A percentile compares a stretch with the other conserved stretches of the same genome.
Evolutionary conservation across 192 early-diverging fungal genomes (phyloP).

Genomic region (Fimicolochytrium jonesii): DNA sequence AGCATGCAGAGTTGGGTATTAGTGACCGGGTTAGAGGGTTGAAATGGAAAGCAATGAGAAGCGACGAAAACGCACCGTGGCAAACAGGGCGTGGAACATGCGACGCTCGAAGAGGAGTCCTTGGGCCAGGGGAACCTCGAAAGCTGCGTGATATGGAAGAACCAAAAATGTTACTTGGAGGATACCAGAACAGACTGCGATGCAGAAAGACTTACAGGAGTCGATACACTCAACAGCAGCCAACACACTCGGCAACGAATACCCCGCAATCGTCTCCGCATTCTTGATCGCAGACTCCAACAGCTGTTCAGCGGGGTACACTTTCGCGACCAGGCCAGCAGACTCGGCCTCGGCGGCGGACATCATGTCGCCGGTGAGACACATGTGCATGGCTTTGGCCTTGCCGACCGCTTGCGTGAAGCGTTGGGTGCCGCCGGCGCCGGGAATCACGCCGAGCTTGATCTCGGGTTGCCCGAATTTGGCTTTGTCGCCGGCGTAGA

Average conservation of each 20-base stretch:
- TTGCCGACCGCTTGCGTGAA: slow-evolving; percentile 93
- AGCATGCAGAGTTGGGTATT: not conserved
- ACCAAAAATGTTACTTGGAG: no score
- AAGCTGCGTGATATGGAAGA: slow-evolving; percentile 50
- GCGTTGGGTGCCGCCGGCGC: slow-evolving; percentile 57
- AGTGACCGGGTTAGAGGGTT: not conserved
- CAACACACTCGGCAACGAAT: slow-evolving; percentile 81
- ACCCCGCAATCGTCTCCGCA: slow-evolving; percentile 77
- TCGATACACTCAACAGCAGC: slow-evolving; percentile 98
- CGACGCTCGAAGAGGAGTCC: slow-evolving; percentile 91
- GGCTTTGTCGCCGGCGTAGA: slow-evolving; percentile 97
- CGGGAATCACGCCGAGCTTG: slow-evolving; percentile 96
- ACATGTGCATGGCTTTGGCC: slow-evolving; percentile 97
- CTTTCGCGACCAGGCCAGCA: slow-evolving; percentile 81
- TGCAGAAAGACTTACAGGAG: slow-evolving; percentile 54
- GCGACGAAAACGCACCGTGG: slow-evolving; percentile 52
- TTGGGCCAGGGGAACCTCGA: slow-evolving; percentile 77
- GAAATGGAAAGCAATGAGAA: not conserved
- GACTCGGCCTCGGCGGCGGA: slow-evolving; percentile 80
- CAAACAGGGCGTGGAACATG: slow-evolving; percentile 89
- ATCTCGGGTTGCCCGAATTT: slow-evolving; percentile 98
- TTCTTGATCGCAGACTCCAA: slow-evolving; percentile 88
- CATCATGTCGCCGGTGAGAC: slow-evolving; percentile 82
- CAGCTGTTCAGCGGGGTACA: slow-evolving; percentile 81
- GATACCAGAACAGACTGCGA: no score